Conservation (phyloP, 148 eudicot genomes). For the Rhododendron henanense region DNA sequence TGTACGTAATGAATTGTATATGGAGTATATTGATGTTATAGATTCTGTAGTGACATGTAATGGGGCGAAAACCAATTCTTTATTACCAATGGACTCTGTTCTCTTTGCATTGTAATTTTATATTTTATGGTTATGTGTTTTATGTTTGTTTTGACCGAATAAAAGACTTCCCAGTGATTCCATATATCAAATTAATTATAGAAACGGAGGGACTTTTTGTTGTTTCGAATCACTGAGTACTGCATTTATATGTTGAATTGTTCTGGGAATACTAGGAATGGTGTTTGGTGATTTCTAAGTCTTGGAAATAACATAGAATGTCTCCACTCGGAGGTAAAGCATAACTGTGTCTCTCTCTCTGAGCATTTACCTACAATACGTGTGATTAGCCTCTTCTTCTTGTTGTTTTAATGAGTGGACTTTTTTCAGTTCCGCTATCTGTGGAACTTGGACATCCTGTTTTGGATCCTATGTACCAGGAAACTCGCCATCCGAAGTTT, state of each 20-base stretch:
- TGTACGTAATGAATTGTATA: not conserved
- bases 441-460: conserved; percentile 64
- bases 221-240: too few relatives aligned
- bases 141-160: not conserved
- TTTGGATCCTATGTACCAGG: conserved; percentile 64
- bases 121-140: not conserved
- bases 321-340: not conserved
- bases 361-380: not conserved
- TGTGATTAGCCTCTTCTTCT: not conserved
- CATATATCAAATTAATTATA: not conserved
- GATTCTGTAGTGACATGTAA: not conserved
- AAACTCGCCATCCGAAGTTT: conserved; percentile 40
- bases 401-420: not conserved
- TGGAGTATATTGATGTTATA: not conserved
- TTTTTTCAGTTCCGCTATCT: conserved; percentile 55
- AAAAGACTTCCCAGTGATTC: not conserved
- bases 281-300: not conserved
- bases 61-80: too few relatives aligned
- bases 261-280: not conserved
- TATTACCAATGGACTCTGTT: not conserved
- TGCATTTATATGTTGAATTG: not conserved
- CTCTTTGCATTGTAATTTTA: not conserved
- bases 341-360: not conserved
- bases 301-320: not conserved
- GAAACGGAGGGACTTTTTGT: not conserved